phyloP scores from a whole-genome alignment of 1,284 basidiomycete genomes.

The Cryptococcus sp. region DNA sequence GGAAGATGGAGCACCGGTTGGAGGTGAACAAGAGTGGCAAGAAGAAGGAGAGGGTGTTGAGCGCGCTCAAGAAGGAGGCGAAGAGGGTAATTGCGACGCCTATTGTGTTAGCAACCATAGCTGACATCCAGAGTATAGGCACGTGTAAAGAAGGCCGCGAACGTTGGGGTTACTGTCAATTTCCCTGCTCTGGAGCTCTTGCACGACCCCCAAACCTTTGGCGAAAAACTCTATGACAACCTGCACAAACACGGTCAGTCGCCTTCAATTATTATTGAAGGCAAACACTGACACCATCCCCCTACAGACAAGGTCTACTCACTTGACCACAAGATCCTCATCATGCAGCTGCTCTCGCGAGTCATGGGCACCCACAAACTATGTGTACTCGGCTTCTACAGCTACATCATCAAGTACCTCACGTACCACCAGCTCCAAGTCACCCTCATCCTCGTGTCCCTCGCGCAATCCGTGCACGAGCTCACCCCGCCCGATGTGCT shows the following conservation, averaged over 20 bases:
- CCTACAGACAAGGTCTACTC: constrained; percentile 78
- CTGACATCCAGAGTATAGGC: constrained; percentile 54
- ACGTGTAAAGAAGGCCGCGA: constrained; percentile 52
- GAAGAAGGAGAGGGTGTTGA: constrained; percentile 66
- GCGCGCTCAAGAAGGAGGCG: constrained; percentile 54
- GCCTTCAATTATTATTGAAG: background rate
- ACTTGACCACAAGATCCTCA: constrained; percentile 92
- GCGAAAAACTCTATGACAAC: constrained; percentile 88
- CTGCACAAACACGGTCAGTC: constrained; percentile 63
- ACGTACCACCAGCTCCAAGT: constrained; percentile 89
- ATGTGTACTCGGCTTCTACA: constrained; percentile 93
- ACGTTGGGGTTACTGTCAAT: constrained; percentile 60
- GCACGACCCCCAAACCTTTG: constrained; percentile 93
- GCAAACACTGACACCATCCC: background rate
- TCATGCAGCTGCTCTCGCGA: constrained; percentile 96
- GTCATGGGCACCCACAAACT: constrained; percentile 92
- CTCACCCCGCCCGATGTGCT: constrained; percentile 92
- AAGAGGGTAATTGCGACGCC: constrained; percentile 59
- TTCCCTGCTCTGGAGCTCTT: constrained; percentile 92
- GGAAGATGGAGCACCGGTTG: constrained; percentile 71
- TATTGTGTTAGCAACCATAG: background rate
- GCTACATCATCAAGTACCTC: constrained; percentile 89
- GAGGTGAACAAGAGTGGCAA: constrained; percentile 89
- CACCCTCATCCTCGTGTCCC: constrained; percentile 87
- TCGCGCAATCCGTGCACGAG: constrained; percentile 94